These are phyloP conservation scores for Phytopythium ostracodes DNA, from an alignment of 352 stramenopile species.

Conservation along the genomic window DNA sequence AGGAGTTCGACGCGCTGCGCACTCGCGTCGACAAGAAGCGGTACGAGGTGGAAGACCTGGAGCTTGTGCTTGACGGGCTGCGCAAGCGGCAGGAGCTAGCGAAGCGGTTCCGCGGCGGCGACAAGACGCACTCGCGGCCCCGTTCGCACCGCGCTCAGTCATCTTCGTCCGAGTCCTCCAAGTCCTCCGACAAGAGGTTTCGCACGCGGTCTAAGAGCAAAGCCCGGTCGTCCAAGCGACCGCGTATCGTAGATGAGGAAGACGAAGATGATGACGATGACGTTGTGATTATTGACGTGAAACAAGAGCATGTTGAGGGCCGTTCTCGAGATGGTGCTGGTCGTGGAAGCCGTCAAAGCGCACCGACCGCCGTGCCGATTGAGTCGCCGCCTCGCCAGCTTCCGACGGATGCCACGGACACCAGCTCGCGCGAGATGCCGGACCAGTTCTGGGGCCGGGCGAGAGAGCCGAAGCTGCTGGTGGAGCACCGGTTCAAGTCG, in stretches of 20 bases:
- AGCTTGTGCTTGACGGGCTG: constrained; percentile 58
- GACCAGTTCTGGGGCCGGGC: constrained; percentile 80
- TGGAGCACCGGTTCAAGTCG: constrained; percentile 53
- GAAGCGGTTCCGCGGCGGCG: constrained; percentile 17
- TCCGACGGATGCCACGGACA: neutral
- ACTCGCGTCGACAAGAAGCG: constrained; percentile 44
- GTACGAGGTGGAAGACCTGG: constrained; percentile 62
- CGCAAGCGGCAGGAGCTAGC: constrained; percentile 49
- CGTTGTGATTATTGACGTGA: constrained; percentile 55
- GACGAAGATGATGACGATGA: constrained; percentile 52
- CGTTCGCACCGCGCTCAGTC: neutral
- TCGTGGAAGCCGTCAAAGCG: neutral
- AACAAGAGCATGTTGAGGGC: constrained; percentile 20
- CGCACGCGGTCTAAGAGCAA: constrained; percentile 29
- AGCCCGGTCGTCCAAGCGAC: constrained; percentile 40
- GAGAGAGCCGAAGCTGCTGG: constrained; percentile 57
- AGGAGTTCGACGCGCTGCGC: constrained; percentile 37
- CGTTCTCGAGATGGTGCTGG: constrained; percentile 9
- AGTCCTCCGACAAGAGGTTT: neutral
- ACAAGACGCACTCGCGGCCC: neutral
- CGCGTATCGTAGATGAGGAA: constrained; percentile 63
- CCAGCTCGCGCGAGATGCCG: constrained; percentile 25
- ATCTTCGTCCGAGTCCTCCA: neutral
- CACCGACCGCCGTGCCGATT: constrained; percentile 23
- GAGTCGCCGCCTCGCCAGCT: constrained; percentile 16